Conservation (phyloP, 306 rosid species). For the Trifolium pratense region DNA sequence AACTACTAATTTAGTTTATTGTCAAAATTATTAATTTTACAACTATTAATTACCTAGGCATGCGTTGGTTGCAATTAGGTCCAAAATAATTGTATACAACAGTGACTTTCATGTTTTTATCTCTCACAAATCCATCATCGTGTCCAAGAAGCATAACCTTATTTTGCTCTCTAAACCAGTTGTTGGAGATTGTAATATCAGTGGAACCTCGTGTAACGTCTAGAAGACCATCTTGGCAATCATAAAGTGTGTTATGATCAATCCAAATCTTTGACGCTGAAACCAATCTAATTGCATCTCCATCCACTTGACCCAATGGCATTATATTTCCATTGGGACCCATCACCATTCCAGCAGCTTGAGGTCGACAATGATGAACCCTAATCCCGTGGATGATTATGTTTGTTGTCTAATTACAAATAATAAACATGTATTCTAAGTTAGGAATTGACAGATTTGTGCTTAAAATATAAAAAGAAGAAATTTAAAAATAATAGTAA, state of each 20-base stretch:
- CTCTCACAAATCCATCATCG: slow-evolving; percentile 45
- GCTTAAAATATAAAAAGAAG: not conserved
- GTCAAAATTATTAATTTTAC: not conserved
- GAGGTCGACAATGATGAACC: slow-evolving; percentile 40
- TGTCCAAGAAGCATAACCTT: slow-evolving; percentile 48
- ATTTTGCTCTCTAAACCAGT: slow-evolving; percentile 46
- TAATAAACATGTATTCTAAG: not conserved
- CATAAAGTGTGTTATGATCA: slow-evolving; percentile 44
- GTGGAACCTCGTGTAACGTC: slow-evolving; percentile 46
- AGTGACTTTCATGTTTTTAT: slow-evolving; percentile 38
- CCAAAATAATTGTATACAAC: slow-evolving; percentile 48
- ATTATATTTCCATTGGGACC: slow-evolving; percentile 39
- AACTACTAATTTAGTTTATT: not conserved
- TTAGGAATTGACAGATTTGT: not conserved
- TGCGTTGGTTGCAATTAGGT: slow-evolving; percentile 44
- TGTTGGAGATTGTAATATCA: slow-evolving; percentile 40
- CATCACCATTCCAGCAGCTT: slow-evolving; percentile 45
- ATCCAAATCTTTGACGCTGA: slow-evolving; percentile 49
- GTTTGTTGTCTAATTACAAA: slow-evolving; percentile 38
- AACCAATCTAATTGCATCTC: slow-evolving; percentile 47
- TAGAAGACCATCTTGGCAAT: slow-evolving; percentile 44
- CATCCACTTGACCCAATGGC: slow-evolving; percentile 38
- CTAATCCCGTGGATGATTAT: slow-evolving; percentile 40
- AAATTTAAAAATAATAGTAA: not conserved
- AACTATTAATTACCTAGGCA: slow-evolving; percentile 36